Evolutionary conservation across 306 rosid species (phyloP).

Genomic region (Oxytropis ochrocephala): DNA sequence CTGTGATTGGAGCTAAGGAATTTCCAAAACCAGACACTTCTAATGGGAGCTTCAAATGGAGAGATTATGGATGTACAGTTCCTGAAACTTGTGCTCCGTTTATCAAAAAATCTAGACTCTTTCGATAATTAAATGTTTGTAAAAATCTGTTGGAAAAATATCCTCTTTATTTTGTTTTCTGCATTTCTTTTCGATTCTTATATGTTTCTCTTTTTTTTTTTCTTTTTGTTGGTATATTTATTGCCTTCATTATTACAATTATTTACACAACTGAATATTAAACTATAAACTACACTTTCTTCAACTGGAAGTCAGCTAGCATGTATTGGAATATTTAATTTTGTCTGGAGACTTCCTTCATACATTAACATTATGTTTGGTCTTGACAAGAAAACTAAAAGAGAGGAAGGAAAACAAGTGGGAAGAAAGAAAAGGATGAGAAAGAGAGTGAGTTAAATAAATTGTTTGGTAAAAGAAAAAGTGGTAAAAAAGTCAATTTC

Average conservation of each 20-base stretch:
- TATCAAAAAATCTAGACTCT: constrained; percentile 16
- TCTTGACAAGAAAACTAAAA: too few relatives aligned
- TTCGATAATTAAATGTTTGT: not conserved
- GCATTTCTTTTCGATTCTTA: not conserved
- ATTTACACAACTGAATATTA: too few relatives aligned
- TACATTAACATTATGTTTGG: too few relatives aligned
- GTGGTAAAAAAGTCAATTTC: too few relatives aligned
- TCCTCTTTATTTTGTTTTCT: not conserved
- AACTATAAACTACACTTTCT: too few relatives aligned
- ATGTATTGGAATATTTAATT: too few relatives aligned
- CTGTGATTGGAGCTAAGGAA: constrained; percentile 14
- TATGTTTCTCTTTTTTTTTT: not conserved
- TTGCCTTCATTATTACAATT: not conserved
- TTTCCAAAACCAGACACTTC: constrained; percentile 3
- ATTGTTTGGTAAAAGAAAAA: too few relatives aligned
- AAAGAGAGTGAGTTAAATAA: too few relatives aligned
- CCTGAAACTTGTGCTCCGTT: constrained; percentile 21
- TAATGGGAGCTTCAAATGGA: constrained; percentile 12
- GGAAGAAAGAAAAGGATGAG: too few relatives aligned
- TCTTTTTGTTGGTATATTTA: not conserved
- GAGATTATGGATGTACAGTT: constrained; percentile 4
- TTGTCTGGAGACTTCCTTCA: too few relatives aligned
- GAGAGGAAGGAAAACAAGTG: too few relatives aligned
- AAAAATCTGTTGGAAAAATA: constrained; percentile 15
- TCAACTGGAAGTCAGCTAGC: too few relatives aligned